A percentile compares a stretch with the other conserved stretches of the same genome.
Conservation (phyloP, 345 rosid genomes). For the Anastatica hierochuntica region DNA sequence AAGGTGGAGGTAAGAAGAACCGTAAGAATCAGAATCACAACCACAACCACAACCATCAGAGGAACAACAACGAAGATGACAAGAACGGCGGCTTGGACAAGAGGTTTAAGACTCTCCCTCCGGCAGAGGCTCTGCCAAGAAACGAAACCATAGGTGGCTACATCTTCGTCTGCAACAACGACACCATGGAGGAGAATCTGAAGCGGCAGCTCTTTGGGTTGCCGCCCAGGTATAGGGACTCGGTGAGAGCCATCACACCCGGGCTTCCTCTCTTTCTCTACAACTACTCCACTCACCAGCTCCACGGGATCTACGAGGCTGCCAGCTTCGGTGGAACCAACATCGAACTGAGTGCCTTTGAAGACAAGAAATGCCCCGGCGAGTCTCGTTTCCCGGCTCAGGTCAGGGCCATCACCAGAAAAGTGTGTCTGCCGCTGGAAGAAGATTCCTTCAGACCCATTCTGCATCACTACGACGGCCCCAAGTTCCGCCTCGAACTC, state of each 20-base stretch:
- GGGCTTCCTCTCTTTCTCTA: slow-evolving; percentile 96
- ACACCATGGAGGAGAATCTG: slow-evolving; percentile 94
- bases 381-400: slow-evolving; percentile 99
- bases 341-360: slow-evolving; percentile 89
- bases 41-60: slow-evolving; percentile 12
- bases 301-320: slow-evolving; percentile 95
- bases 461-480: slow-evolving; percentile 97
- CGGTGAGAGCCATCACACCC: slow-evolving; percentile 94
- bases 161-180: slow-evolving; percentile 98
- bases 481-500: slow-evolving; percentile 93
- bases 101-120: slow-evolving; percentile 95
- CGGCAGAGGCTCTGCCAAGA: slow-evolving; percentile 81
- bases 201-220: slow-evolving; percentile 85
- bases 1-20: slow-evolving; percentile 30
- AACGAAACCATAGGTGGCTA: slow-evolving; percentile 92
- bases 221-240: slow-evolving; percentile 93
- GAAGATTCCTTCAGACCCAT: slow-evolving; percentile 98
- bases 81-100: slow-evolving; percentile 50
- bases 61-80: slow-evolving; percentile 23
- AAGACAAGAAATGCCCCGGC: slow-evolving; percentile 86
- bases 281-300: slow-evolving; percentile 98
- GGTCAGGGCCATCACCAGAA: slow-evolving; percentile 79
- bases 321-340: slow-evolving; percentile 96
- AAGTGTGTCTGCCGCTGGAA: slow-evolving; percentile 77
- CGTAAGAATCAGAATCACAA: slow-evolving; percentile 34